phyloP scores from a whole-genome alignment of 1,139 yeast species.

The Zygosaccharomyces sapae region DNA sequence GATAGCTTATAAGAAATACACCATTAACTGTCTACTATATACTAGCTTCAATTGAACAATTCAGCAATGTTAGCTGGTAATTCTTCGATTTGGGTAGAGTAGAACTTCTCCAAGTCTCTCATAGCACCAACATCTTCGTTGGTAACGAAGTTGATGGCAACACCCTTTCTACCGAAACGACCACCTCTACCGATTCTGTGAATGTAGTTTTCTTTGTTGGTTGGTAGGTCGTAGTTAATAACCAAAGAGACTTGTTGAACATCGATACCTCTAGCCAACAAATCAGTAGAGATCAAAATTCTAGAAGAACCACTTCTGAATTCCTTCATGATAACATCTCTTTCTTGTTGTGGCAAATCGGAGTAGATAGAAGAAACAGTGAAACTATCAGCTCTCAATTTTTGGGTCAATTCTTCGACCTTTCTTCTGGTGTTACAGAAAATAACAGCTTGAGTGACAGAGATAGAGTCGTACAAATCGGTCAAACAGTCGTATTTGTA shows the following conservation, averaged over 20 bases:
- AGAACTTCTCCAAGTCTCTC: conserved; percentile 97
- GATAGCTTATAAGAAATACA: conserved; percentile 12
- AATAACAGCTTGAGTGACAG: conserved; percentile 98
- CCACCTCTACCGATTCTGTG: conserved; percentile 99
- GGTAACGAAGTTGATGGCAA: conserved; percentile 96
- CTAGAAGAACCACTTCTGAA: conserved; percentile 98
- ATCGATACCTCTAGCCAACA: conserved; percentile 99
- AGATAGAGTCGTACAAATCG: conserved; percentile 95
- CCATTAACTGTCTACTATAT: conserved; percentile 12
- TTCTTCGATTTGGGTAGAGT: conserved; percentile 97
- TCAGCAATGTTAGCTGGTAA: conserved; percentile 93
- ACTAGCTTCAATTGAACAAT: conserved; percentile 45
- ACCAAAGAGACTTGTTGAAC: conserved; percentile 98
- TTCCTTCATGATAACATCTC: conserved; percentile 98
- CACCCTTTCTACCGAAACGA: conserved; percentile 99
- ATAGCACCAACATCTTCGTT: conserved; percentile 84
- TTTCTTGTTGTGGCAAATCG: conserved; percentile 92
- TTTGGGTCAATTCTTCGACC: conserved; percentile 90
- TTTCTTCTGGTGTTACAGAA: conserved; percentile 99
- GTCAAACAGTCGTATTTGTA: conserved; percentile 94
- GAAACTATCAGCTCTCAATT: conserved; percentile 80
- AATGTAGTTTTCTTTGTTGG: conserved; percentile 96
- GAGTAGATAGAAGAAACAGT: conserved; percentile 98
- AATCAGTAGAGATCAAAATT: conserved; percentile 93
- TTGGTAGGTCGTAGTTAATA: conserved; percentile 95